A percentile compares a stretch with the other conserved stretches of the same genome.
These are phyloP conservation scores for Novakomyces olei DNA, from an alignment of 805 yeast species.

Conservation along the genomic window DNA sequence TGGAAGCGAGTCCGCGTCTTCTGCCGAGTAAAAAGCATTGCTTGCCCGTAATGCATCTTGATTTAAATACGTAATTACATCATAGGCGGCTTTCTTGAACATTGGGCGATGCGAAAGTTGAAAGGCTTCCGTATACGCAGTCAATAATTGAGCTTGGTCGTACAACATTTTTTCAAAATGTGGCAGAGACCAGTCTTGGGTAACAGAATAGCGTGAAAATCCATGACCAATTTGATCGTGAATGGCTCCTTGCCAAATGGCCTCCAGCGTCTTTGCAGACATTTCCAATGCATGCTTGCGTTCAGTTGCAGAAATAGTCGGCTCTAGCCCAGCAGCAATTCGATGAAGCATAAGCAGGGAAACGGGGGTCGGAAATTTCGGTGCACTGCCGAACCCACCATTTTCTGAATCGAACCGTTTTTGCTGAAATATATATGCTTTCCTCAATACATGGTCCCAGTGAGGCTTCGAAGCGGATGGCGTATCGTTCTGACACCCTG, in stretches of 20 bases:
- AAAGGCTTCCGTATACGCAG: constrained; percentile 15
- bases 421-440: constrained; percentile 12
- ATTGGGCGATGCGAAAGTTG: constrained; percentile 10
- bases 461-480: no score
- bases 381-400: constrained; percentile 18
- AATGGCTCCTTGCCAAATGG: constrained; percentile 17
- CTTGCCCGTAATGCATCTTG: constrained; percentile 11
- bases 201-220: constrained; percentile 17
- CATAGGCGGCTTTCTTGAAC: constrained; percentile 10
- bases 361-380: constrained; percentile 18
- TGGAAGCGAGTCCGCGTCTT: constrained; percentile 16
- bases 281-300: constrained; percentile 8
- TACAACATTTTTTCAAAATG: constrained; percentile 20
- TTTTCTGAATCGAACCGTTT: constrained; percentile 12
- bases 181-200: constrained; percentile 21
- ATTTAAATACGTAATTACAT: constrained; percentile 11
- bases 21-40: constrained; percentile 16
- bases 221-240: constrained; percentile 20
- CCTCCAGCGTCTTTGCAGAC: constrained; percentile 13
- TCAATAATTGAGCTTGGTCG: constrained; percentile 18
- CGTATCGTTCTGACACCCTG: no score
- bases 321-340: constrained; percentile 4
- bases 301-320: constrained; percentile 3
- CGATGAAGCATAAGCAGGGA: constrained; percentile 13
- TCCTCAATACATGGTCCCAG: no score